phyloP scores from a whole-genome alignment of 2,329 filamentous ascomycete species.

The Diaporthe eres region DNA sequence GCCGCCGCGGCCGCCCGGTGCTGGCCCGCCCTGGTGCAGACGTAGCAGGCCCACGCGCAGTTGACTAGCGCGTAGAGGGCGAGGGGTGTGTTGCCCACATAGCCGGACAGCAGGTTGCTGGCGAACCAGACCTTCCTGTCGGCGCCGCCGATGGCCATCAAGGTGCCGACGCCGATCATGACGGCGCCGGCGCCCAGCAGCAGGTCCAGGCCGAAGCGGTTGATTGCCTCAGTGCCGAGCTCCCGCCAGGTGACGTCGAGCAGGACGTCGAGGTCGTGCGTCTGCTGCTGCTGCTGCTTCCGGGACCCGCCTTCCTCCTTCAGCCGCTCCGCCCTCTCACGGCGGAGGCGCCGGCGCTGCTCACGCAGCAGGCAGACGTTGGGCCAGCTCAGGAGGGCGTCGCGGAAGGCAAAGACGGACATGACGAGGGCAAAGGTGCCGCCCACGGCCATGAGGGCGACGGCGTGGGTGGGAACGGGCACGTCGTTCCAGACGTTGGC shows the following conservation, averaged over 20 bases:
- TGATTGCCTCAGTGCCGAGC: constrained; percentile 63
- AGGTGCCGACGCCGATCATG: constrained; percentile 64
- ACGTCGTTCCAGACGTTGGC: constrained; percentile 69
- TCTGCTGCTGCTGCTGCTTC: background rate
- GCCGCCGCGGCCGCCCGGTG: constrained; percentile 50
- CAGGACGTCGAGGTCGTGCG: constrained; percentile 50
- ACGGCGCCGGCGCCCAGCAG: constrained; percentile 65
- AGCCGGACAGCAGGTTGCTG: constrained; percentile 68
- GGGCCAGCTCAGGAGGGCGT: constrained; percentile 57
- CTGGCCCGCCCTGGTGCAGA: constrained; percentile 56
- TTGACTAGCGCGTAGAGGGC: constrained; percentile 64
- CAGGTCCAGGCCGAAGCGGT: constrained; percentile 64
- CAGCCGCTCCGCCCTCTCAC: constrained; percentile 24
- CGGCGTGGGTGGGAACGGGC: constrained; percentile 63
- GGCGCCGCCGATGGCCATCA: constrained; percentile 66
- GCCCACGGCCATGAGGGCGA: constrained; percentile 66
- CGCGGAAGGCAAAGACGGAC: constrained; percentile 59
- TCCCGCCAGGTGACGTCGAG: constrained; percentile 62
- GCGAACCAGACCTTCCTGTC: constrained; percentile 57
- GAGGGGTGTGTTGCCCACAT: constrained; percentile 65
- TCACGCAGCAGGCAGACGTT: constrained; percentile 61
- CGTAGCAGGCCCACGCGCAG: constrained; percentile 59
- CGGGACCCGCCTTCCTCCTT: constrained; percentile 40
- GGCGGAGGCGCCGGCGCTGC: constrained; percentile 52
- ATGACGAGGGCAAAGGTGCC: constrained; percentile 61